Evolutionary conservation across 2,329 filamentous ascomycete genomes (phyloP), one percentile per base, ranked within the genome.

Genomic region (Teratosphaeria zuluensis): DNA sequence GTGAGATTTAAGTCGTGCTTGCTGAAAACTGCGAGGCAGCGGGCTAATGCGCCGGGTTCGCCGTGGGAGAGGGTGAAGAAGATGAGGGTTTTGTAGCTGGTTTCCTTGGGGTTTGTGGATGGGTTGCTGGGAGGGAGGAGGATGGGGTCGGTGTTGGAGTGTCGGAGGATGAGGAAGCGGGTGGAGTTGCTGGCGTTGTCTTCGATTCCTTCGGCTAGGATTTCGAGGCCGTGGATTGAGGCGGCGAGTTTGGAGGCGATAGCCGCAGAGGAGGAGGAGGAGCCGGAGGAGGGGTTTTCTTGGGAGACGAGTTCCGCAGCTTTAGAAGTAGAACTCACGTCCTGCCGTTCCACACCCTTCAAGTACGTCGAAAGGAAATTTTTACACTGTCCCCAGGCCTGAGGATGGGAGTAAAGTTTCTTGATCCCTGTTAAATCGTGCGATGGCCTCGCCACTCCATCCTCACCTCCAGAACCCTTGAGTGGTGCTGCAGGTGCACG

Each of bases 361-460:
- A 96, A 82, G 66, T 89, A 78, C 31, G 79, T 77, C 8, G 80
- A 78, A 30, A 96, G 81, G 74, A 96, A 96, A 8, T 70, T 74
- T 52, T 85, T 85, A 74, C 92, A 96, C 76, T 99, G 94, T 30
- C 91, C 91, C 79, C 94, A 96, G 31, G 91, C 94, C 75, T 99
- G 94, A 9, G 92, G 92, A 74, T 99, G 94, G 28, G 90, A 94
- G 77, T 96, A 95, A 48, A 99, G 75, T 68, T 87, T 86, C 65
- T 80, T 82, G 68, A 97, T 81, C 65, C 87, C 80, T 58, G 76
- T 73, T 62, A 92, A 73, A 62, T 77, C 75, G 56, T 61, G 52
- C 7, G 19, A 16, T 2, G 85, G 83, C 62, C 33, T 14, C 8
- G 33, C 8, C 8, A 11, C 33, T n/a, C n/a, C n/a, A n/a, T n/a